These are phyloP conservation scores for Globisporangium yorkense DNA, from an alignment of 352 stramenopile species.

Conservation along the genomic window DNA sequence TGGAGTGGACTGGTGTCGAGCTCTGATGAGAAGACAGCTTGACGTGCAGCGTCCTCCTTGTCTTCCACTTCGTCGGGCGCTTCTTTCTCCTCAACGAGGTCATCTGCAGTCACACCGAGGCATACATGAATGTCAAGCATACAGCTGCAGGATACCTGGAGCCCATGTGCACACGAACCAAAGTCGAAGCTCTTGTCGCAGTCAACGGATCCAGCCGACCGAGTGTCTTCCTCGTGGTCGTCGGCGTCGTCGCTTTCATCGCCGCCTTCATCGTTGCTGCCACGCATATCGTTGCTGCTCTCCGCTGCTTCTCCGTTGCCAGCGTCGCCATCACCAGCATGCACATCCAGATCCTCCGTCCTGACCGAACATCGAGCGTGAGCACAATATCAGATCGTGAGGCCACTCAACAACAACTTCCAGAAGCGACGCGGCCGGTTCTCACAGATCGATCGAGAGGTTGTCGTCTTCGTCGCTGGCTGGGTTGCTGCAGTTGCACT, in stretches of 20 bases:
- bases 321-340: neutral
- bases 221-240: neutral
- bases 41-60: neutral
- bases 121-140: neutral
- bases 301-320: neutral
- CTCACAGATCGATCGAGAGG: slow-evolving; percentile 66
- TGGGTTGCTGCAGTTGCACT: neutral
- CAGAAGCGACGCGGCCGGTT: neutral
- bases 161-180: slow-evolving; percentile 18
- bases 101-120: slow-evolving; percentile 10
- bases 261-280: neutral
- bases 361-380: slow-evolving; percentile 13
- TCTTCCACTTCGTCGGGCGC: neutral
- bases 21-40: neutral
- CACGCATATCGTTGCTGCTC: neutral
- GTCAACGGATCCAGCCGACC: neutral
- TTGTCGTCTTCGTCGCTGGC: slow-evolving; percentile 13
- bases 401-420: neutral
- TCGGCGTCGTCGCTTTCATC: neutral
- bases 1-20: neutral
- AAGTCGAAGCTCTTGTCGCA: slow-evolving; percentile 40
- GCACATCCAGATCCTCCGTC: slow-evolving; percentile 21
- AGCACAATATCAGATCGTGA: neutral
- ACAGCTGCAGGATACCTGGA: neutral
- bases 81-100: slow-evolving; percentile 27